Conservation (phyloP, 371 early-diverging fungal species). For the Rhizopus delemar region DNA sequence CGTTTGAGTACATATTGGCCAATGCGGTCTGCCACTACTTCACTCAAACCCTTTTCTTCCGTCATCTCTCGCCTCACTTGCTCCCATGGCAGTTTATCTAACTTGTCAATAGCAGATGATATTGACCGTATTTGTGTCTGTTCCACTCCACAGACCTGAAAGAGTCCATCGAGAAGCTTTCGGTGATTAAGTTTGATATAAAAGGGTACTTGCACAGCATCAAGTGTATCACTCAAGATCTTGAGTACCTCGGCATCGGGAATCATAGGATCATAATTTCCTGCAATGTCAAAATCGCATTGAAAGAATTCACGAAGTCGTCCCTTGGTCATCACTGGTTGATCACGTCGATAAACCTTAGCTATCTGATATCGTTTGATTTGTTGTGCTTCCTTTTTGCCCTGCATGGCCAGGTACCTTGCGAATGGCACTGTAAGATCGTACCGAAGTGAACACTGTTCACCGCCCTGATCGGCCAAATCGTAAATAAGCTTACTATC, state of each 20-base stretch:
- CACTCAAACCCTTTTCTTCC: constrained; percentile 82
- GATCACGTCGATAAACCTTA: constrained; percentile 99
- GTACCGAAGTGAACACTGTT: constrained; percentile 95
- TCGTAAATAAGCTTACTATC: constrained; percentile 99
- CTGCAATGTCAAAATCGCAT: constrained; percentile 99
- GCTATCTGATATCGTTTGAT: constrained; percentile 99
- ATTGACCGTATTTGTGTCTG: constrained; percentile 82
- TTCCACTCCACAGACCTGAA: constrained; percentile 92
- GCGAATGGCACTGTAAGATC: constrained; percentile 99
- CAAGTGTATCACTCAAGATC: constrained; percentile 81
- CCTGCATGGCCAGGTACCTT: constrained; percentile 94
- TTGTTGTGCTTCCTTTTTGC: constrained; percentile 70
- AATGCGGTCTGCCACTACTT: constrained; percentile 82
- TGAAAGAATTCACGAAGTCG: constrained; percentile 99
- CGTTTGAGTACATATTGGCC: constrained; percentile 76
- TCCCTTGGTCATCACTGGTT: constrained; percentile 98
- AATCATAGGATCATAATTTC: constrained; percentile 92
- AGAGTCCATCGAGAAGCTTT: constrained; percentile 94
- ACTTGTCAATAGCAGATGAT: constrained; percentile 98
- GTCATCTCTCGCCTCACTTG: constrained; percentile 93
- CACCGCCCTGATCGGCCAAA: constrained; percentile 98
- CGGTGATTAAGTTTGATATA: constrained; percentile 95
- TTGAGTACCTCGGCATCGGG: constrained; percentile 95
- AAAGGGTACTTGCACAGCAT: constrained; percentile 75
- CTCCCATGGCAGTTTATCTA: constrained; percentile 96